Percentiles rank a stretch among this genome's conserved stretches.
Conservation (phyloP, 768 basidiomycete genomes). For the Filobasidium wieringae region DNA sequence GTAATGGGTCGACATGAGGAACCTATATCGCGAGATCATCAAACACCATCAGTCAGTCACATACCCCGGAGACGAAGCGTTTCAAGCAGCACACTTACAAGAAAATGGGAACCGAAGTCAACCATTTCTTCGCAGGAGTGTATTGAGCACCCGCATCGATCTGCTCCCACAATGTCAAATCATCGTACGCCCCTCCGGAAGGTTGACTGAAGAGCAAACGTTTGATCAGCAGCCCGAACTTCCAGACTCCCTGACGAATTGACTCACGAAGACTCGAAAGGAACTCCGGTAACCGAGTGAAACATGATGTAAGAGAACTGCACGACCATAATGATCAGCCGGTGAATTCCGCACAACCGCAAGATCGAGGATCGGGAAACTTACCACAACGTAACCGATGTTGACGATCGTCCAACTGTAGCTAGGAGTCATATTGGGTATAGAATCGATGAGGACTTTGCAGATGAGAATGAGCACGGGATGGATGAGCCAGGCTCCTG, state of each 20-base stretch:
- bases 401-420: conserved; percentile 93
- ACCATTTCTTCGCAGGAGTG: conserved; percentile 96
- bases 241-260: neutral
- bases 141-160: conserved; percentile 98
- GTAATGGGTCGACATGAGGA: conserved; percentile 94
- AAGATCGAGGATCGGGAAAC: conserved; percentile 32
- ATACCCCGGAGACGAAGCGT: too few relatives aligned
- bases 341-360: neutral
- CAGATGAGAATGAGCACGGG: conserved; percentile 79
- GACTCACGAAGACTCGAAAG: conserved; percentile 55
- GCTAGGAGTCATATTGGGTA: conserved; percentile 88
- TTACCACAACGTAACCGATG: conserved; percentile 73
- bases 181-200: conserved; percentile 81
- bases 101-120: conserved; percentile 73
- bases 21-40: conserved; percentile 44
- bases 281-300: conserved; percentile 94
- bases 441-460: conserved; percentile 83
- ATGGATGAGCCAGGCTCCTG: conserved; percentile 97
- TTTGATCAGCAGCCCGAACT: conserved; percentile 40
- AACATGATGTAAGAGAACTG: conserved; percentile 97
- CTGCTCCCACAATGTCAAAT: conserved; percentile 97
- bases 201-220: conserved; percentile 19
- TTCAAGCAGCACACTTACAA: conserved; percentile 53
- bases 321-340: neutral
- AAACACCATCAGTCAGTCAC: neutral